Base-by-base conservation (phyloP, 176 grass and related monocot genomes). In the Paspalum vaginatum region DNA sequence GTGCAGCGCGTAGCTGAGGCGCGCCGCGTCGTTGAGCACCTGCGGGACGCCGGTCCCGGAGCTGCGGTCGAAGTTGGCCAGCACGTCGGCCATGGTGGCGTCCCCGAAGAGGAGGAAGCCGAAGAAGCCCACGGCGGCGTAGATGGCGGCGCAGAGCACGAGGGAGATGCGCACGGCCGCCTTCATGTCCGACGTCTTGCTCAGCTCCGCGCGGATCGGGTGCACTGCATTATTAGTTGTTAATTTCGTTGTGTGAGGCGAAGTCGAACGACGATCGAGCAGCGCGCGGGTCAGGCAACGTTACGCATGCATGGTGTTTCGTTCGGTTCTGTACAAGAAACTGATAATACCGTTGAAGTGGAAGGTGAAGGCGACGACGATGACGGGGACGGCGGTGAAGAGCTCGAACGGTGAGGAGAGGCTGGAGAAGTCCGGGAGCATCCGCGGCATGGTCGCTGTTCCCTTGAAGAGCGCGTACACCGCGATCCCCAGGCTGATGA, bases 331-430 rank as follows among this genome's bases (percentile, higher is more conserved):
- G 21, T 17, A 17, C 20, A 45, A 67, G 51, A 20, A 51, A 52
- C 17, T 8, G n/a, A 25, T 7, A 13, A 12, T 88, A 98, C 95
- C 90, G 49, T 98, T 98, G 90, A 98, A 98, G 85, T 98, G 95
- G 86, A 98, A 98, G 55, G 95, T 98, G 84, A 95, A 98, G 22
- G 95, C 92, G 46, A 98, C 55, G 66, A 95, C 95, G 61, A 98
- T 91, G 42, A 98, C 88, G 0, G 95, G 95, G 51, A 93, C 90
- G 27, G 92, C 88, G 10, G 95, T 98, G 81, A 98, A 94, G 51
- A 98, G 83, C 83, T 98, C 95, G 77, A 98, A 88, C 57, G 87
- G 74, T 9, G 90, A 95, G 13, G 90, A 86, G 80, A 94, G 84
- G 14, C 58, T 71, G 53, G 62, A 74, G 45, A 98, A 93, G 62